A percentile compares a stretch with the other conserved stretches of the same genome.
phyloP scores from a whole-genome alignment of 2,329 filamentous ascomycete genomes.

The Cladosporium sp. region DNA sequence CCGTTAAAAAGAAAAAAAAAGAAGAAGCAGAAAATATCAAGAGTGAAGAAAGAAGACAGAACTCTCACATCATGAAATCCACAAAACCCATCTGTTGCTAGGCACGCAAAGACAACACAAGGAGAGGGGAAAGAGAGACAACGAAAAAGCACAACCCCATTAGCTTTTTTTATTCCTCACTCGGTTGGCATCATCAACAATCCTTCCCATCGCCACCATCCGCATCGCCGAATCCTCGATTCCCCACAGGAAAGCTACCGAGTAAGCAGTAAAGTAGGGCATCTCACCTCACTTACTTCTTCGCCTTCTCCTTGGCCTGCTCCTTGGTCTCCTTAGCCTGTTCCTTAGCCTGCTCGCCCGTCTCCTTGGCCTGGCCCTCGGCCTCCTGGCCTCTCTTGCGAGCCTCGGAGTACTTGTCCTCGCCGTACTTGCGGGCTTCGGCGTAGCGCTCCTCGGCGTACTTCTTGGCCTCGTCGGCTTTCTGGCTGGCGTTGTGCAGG shows the following conservation, averaged over 20 bases:
- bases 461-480: conserved; percentile 25
- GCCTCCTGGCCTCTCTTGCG: conserved; percentile 23
- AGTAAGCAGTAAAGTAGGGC: too few relatives aligned
- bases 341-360: conserved; percentile 16
- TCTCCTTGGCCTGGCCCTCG: conserved; percentile 17
- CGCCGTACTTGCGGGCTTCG: conserved; percentile 25
- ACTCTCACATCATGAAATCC: neutral
- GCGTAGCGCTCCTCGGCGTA: conserved; percentile 23
- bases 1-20: neutral
- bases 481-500: conserved; percentile 32
- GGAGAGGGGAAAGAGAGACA: neutral
- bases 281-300: conserved; percentile 10
- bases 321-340: conserved; percentile 14
- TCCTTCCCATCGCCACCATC: too few relatives aligned
- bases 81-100: neutral
- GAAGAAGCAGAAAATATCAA: neutral
- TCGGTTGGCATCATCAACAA: too few relatives aligned
- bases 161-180: too few relatives aligned
- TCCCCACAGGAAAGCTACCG: too few relatives aligned
- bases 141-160: neutral
- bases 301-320: conserved; percentile 12
- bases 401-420: conserved; percentile 24
- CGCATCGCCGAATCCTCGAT: too few relatives aligned
- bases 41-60: too few relatives aligned
- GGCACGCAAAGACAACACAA: neutral